Percentiles rank a stretch among this genome's conserved stretches.
These are phyloP conservation scores for Cyclotella sp. DNA, from an alignment of 108 stramenopile species.

Conservation along the genomic window DNA sequence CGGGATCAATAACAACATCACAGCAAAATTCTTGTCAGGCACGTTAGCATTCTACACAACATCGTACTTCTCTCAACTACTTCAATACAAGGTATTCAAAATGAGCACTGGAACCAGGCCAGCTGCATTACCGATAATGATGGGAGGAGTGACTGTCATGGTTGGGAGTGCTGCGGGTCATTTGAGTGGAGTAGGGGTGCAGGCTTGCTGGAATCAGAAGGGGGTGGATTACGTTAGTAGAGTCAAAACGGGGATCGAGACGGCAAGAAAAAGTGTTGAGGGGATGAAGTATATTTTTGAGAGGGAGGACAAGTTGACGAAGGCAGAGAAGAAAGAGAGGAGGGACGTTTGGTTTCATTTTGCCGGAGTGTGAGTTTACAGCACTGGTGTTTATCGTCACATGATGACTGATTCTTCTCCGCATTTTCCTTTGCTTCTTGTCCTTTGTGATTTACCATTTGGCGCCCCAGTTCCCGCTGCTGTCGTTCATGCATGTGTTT, in stretches of 20 bases:
- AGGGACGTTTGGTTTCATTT: conserved; percentile 49
- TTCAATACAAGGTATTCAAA: conserved; percentile 62
- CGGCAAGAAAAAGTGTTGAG: conserved; percentile 24
- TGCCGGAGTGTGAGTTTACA: conserved; percentile 41
- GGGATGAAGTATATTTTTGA: conserved; percentile 34
- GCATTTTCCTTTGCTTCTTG: not conserved
- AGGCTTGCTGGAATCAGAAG: conserved; percentile 6
- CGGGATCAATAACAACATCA: not conserved
- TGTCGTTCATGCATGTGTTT: not conserved
- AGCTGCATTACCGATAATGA: conserved; percentile 49
- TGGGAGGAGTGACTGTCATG: conserved; percentile 71
- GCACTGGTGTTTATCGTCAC: not conserved
- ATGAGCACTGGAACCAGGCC: conserved; percentile 75
- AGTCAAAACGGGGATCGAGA: conserved; percentile 3
- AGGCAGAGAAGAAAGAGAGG: conserved; percentile 24
- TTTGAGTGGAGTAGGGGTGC: conserved; percentile 40
- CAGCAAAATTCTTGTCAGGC: conserved; percentile 8
- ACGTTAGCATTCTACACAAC: conserved; percentile 37
- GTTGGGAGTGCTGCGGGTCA: conserved; percentile 70
- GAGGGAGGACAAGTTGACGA: conserved; percentile 17
- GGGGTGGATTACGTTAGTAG: not conserved
- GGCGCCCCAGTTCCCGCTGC: too few relatives aligned
- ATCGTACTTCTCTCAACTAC: conserved; percentile 31
- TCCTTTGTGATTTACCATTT: not conserved
- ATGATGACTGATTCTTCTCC: not conserved